Conservation (phyloP, 306 rosid genomes). For the Urtica urens region DNA sequence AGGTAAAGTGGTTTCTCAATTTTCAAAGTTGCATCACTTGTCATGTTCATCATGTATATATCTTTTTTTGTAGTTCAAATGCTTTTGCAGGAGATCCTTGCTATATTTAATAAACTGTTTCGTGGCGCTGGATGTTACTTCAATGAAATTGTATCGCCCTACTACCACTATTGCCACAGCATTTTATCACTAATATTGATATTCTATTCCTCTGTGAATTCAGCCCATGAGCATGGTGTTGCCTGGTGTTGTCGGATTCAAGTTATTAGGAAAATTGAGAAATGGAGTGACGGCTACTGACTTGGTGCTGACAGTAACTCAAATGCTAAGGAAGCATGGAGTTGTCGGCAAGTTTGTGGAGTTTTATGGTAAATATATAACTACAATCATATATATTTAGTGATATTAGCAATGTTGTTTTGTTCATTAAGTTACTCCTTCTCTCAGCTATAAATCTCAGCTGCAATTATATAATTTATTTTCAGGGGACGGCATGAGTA, state of each 20-base stretch:
- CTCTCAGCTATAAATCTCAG: conserved; percentile 16
- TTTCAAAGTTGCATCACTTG: background rate
- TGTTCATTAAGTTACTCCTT: background rate
- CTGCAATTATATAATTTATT: conserved; percentile 10
- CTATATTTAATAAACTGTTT: background rate
- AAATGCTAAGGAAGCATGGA: conserved; percentile 92
- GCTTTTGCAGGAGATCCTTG: background rate
- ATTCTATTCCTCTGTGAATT: conserved; percentile 6
- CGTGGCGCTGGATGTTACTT: background rate
- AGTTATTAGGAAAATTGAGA: conserved; percentile 67
- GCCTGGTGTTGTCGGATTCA: conserved; percentile 95
- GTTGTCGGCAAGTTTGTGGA: conserved; percentile 96
- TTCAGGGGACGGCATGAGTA: conserved; percentile 92
- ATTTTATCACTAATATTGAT: conserved; percentile 10
- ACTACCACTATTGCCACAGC: background rate
- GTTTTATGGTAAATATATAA: conserved; percentile 57
- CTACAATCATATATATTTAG: conserved; percentile 2
- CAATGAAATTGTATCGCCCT: background rate
- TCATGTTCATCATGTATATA: background rate
- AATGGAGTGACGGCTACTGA: conserved; percentile 92
- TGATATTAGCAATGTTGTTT: background rate
- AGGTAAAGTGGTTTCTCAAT: conserved; percentile 35
- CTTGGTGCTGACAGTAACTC: conserved; percentile 92
- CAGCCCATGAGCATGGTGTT: conserved; percentile 99
- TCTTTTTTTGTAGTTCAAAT: no score